Base-by-base conservation (phyloP, 306 rosid species). In the Bauhinia variegata region DNA sequence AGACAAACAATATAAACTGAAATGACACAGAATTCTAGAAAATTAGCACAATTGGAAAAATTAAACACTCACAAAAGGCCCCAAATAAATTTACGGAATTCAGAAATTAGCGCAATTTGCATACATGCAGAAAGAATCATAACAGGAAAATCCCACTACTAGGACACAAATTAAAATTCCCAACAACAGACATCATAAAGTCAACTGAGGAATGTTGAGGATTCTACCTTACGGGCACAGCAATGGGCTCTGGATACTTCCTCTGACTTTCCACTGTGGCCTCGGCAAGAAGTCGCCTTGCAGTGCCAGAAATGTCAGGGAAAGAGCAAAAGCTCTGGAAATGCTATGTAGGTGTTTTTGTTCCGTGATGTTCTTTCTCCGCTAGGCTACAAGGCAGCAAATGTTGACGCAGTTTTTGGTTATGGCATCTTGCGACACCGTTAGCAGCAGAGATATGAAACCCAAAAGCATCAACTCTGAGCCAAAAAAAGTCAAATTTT, bases 381-480 rank as follows among this genome's bases (percentile, higher is more conserved):
- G 65, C 4, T 0, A 47, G 75, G 12, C 18, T 53, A 63, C 99
- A 93, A 0, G 99, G 99, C 30, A 93, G 91, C 86, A 83, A 75
- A 49, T 93, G 87, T 10, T 54, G 53, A 90, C 89, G 46, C 98
- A 93, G 55, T 86, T 67, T 79, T 84, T 89, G 63, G 91, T 75
- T n/a, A 93, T 75, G 38, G 78, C 16, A 39, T 81, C 85, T 67
- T 88, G 97, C 0, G 81, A 74, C 12, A 93, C 98, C 19, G 98
- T 84, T 54, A 93, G 78, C 8, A 93, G 86, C 43, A 93, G 88
- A 5, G 98, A 93, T 28, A 93, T 93, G 53, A 93, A 93, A 1
- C 98, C 98, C 77, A 93, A 48, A 7, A 93, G 81, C 98, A 89
- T 93, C 43, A 93, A 70, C 84, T 93, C 98, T 87, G 84, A 11